Conservation (phyloP, 441 rosid species). For the Sinapis alba region DNA sequence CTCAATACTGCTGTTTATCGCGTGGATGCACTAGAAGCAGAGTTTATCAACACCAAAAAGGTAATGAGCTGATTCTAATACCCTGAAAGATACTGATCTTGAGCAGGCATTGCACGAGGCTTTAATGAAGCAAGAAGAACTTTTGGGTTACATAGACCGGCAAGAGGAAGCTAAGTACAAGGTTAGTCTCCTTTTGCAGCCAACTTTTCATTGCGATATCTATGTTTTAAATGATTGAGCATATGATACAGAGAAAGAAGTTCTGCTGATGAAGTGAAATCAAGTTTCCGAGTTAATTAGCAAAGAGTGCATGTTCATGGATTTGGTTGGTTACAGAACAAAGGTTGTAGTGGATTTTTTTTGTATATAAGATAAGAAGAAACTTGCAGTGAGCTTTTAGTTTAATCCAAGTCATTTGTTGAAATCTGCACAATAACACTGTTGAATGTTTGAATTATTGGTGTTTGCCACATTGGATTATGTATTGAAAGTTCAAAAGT, state of each 20-base stretch:
- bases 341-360: not conserved
- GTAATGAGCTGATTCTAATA: too few relatives aligned
- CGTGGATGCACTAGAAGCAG: conserved; percentile 68
- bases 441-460: conserved; percentile 15
- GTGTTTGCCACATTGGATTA: conserved; percentile 29
- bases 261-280: conserved; percentile 62
- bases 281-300: not conserved
- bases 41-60: conserved; percentile 57
- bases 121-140: conserved; percentile 70
- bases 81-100: too few relatives aligned
- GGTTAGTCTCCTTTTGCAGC: conserved; percentile 39
- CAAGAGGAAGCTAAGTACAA: conserved; percentile 49
- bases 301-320: not conserved
- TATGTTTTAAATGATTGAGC: conserved; percentile 16
- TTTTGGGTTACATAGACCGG: conserved; percentile 57
- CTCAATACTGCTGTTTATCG: conserved; percentile 61
- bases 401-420: conserved; percentile 6
- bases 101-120: conserved; percentile 66
- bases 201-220: not conserved
- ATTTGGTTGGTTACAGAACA: not conserved
- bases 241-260: conserved; percentile 58
- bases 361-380: conserved; percentile 25
- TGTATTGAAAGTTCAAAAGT: conserved; percentile 17
- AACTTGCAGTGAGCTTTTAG: conserved; percentile 4
- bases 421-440: conserved; percentile 7